Base-by-base conservation (phyloP, 2,329 filamentous ascomycete genomes). In the Anisogramma anomala region DNA sequence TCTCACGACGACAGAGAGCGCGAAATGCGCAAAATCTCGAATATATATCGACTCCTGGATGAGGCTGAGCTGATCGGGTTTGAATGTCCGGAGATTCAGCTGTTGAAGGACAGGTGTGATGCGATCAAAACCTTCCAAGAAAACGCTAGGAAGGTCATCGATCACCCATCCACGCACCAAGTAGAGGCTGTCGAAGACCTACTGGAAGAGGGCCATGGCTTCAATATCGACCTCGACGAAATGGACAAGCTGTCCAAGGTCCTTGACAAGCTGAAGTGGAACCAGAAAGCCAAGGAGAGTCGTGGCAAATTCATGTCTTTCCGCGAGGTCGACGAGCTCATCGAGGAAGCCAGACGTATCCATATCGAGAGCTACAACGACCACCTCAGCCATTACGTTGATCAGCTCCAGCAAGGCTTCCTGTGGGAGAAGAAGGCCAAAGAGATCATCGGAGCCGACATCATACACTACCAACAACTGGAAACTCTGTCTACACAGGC, bases 371-470 rank as follows among this genome's bases (percentile, higher is more conserved):
- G 79, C 1, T 85, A 79, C 51, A 88, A 94, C 56, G 83, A 88
- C 36, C 80, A 89, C 49, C 70, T 95, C 41, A 66, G 72, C 10
- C 79, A 78, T 58, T 84, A 86, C 54, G 76, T 78, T 45, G 82
- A 89, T 20, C 82, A 94, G 58, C 74, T 81, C 50, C 68, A 72
- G 6, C 76, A 82, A 19, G 91, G 89, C 28, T 76, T 87, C 55
- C 70, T 84, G 33, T 98, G 91, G 91, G 91, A 96, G 64, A 71
- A 77, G 35, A 96, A 95, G 60, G 89, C 87, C 2, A 83, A 84
- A 53, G 89, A 98, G 58, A 69, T 98, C 39, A 93, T 96, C 63
- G 74, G 79, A n/a, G 87, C 87, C 7, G 89, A 96, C 54, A 72
- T 82, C 31, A 82, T 96, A 9, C 87, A 96, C 61, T 96, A 94